Percentiles rank a stretch among this genome's conserved stretches.
Evolutionary conservation across 148 eudicot species (phyloP).

Genomic region (Arbutus unedo): DNA sequence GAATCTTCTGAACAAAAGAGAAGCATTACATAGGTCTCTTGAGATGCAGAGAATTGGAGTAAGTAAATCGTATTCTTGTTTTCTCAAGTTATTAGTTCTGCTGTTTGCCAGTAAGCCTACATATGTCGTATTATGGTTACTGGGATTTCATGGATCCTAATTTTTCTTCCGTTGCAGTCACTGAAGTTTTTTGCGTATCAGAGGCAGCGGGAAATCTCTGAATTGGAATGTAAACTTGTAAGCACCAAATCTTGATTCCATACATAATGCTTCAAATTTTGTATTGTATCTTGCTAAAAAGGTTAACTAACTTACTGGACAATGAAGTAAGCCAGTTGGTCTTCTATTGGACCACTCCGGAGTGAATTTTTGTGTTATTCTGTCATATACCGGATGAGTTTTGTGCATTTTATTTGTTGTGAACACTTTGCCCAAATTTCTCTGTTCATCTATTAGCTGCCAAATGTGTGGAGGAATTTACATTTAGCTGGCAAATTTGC

Average conservation of each 20-base stretch:
- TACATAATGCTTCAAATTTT: not conserved
- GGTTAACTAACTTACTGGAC: not conserved
- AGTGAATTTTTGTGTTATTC: not conserved
- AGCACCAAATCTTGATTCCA: slow-evolving; percentile 11
- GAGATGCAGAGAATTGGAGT: slow-evolving; percentile 90
- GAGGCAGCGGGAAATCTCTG: slow-evolving; percentile 58
- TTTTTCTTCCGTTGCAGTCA: slow-evolving; percentile 46
- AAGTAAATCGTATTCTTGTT: slow-evolving; percentile 29
- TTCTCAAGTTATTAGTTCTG: not conserved
- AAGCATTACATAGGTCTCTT: slow-evolving; percentile 78
- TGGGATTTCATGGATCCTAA: not conserved
- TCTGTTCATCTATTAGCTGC: not conserved
- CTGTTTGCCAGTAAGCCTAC: not conserved
- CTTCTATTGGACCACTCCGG: not conserved
- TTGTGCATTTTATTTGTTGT: not conserved
- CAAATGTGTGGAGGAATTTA: not conserved
- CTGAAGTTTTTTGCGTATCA: slow-evolving; percentile 74
- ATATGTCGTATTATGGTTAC: not conserved
- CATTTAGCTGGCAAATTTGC: slow-evolving; percentile 1
- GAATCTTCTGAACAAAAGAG: slow-evolving; percentile 71
- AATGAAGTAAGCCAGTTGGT: not conserved
- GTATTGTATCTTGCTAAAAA: not conserved
- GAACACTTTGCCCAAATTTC: not conserved
- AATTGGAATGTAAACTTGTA: slow-evolving; percentile 65
- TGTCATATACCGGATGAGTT: not conserved